Percentiles rank a stretch among this genome's conserved stretches.
Evolutionary conservation across 164 flowering plant species (phyloP).

Genomic region (Liquidambar formosana): DNA sequence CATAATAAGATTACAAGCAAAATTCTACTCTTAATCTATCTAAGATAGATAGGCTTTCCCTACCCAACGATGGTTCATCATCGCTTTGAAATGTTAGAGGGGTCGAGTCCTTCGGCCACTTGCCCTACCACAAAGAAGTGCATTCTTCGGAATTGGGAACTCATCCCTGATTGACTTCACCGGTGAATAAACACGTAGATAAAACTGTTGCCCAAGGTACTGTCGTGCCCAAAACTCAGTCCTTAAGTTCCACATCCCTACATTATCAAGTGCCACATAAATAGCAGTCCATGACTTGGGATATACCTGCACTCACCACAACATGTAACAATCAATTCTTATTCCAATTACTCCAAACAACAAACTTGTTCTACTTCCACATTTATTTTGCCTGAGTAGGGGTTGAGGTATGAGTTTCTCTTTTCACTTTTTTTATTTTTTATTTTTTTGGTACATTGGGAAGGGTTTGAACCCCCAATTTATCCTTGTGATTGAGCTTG

Average conservation of each 20-base stretch:
- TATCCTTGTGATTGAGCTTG: no score
- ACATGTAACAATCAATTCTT: no score
- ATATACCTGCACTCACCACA: conserved; percentile 57
- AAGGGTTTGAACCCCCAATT: no score
- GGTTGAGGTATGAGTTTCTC: no score
- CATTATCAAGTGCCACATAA: conserved; percentile 71
- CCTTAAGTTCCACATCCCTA: conserved; percentile 93
- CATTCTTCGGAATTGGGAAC: conserved; percentile 77
- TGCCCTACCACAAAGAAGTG: conserved; percentile 80
- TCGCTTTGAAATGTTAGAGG: conserved; percentile 24
- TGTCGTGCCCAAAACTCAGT: conserved; percentile 86
- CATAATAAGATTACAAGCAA: neutral
- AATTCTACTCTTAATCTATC: conserved; percentile 3
- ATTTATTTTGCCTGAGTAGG: no score
- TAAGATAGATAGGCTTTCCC: no score
- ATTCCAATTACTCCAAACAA: no score
- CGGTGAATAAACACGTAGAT: conserved; percentile 67
- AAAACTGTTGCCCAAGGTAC: conserved; percentile 87
- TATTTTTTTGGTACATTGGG: no score
- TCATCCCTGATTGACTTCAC: conserved; percentile 73
- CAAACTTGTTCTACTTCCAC: no score
- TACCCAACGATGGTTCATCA: neutral
- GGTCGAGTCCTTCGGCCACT: conserved; percentile 61
- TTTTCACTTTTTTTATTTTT: no score
- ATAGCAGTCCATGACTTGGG: conserved; percentile 90